Evolutionary conservation across 2,329 filamentous ascomycete genomes (phyloP).

Genomic region (Cladosporium sp.): DNA sequence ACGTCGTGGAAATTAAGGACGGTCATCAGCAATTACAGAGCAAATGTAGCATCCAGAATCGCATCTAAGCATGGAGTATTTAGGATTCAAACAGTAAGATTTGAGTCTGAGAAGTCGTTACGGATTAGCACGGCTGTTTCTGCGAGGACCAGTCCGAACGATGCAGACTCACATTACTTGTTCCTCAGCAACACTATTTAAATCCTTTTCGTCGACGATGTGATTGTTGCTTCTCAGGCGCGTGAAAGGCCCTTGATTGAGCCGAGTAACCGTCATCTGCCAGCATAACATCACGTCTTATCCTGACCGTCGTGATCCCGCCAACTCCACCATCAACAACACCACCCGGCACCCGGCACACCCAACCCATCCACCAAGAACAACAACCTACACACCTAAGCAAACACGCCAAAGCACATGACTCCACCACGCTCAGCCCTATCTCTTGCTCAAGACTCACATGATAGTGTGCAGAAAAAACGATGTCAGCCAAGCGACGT

Average conservation of each 20-base stretch:
- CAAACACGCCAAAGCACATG: not conserved
- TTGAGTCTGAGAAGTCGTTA: too few species aligned
- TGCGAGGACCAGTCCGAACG: too few species aligned
- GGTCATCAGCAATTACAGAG: too few species aligned
- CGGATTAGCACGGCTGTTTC: too few species aligned
- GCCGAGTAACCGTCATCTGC: not conserved
- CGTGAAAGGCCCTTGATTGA: not conserved
- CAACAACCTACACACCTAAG: not conserved
- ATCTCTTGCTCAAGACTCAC: slow-evolving; percentile 7
- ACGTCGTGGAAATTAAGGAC: too few species aligned
- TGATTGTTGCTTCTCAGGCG: not conserved
- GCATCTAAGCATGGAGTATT: too few species aligned
- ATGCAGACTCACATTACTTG: too few species aligned
- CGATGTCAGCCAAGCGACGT: slow-evolving; percentile 10
- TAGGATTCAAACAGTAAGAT: too few species aligned
- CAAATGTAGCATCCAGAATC: too few species aligned
- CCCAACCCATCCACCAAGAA: not conserved
- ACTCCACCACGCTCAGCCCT: slow-evolving; percentile 1
- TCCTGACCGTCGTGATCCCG: not conserved
- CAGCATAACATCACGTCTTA: not conserved
- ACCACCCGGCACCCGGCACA: not conserved
- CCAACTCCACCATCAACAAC: not conserved
- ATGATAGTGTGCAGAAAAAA: not conserved
- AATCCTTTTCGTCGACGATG: not conserved
- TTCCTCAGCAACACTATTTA: too few species aligned